phyloP scores from a whole-genome alignment of 139 green algal genomes.

The Chlorella vulgaris region DNA sequence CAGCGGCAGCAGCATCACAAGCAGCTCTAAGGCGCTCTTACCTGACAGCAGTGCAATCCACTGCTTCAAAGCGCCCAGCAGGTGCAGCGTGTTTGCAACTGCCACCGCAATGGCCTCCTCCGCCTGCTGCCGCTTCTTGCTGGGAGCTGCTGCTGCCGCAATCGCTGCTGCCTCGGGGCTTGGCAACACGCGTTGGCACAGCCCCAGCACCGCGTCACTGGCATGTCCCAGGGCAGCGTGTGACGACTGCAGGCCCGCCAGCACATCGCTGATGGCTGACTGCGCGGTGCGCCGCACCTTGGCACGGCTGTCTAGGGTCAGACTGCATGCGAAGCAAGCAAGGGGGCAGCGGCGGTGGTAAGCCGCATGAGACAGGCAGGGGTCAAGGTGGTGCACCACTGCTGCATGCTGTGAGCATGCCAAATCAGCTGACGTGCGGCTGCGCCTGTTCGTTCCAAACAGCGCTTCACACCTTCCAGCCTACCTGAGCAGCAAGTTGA shows the following conservation, averaged over 20 bases:
- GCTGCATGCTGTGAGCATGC: neutral
- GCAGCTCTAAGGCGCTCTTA: slow-evolving; percentile 17
- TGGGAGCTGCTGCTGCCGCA: slow-evolving; percentile 69
- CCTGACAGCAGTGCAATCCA: slow-evolving; percentile 62
- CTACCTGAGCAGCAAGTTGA: slow-evolving; percentile 45
- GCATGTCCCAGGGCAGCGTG: slow-evolving; percentile 38
- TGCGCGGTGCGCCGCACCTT: slow-evolving; percentile 79
- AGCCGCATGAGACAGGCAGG: neutral
- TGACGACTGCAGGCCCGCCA: slow-evolving; percentile 66
- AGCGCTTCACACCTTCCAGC: neutral
- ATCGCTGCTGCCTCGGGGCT: slow-evolving; percentile 71
- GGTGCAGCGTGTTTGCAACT: slow-evolving; percentile 78
- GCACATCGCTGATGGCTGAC: slow-evolving; percentile 57
- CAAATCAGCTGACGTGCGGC: neutral
- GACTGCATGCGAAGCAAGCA: slow-evolving; percentile 44
- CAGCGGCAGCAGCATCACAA: neutral
- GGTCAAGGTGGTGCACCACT: neutral
- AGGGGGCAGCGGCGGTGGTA: no score
- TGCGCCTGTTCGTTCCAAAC: neutral
- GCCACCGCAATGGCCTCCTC: slow-evolving; percentile 76
- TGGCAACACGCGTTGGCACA: slow-evolving; percentile 63
- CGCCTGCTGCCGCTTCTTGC: slow-evolving; percentile 73
- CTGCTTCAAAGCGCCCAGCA: slow-evolving; percentile 74
- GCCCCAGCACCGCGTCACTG: slow-evolving; percentile 55
- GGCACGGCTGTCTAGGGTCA: slow-evolving; percentile 61